Conservation (phyloP, 495 filamentous ascomycete genomes). For the Aspergillus coremiiformis region DNA sequence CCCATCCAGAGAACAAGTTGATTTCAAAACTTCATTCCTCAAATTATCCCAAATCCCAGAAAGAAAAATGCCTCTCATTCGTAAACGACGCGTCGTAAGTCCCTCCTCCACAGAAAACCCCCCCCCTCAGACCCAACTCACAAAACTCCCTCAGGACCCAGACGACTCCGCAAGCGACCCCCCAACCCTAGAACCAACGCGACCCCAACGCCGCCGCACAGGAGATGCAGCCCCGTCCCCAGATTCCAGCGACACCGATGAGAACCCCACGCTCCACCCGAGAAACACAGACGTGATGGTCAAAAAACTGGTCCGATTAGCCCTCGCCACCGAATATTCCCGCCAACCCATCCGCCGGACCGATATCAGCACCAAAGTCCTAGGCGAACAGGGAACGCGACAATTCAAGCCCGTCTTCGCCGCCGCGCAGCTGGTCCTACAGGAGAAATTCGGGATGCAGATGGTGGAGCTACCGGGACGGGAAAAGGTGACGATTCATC, state of each 20-base stretch:
- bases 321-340: slow-evolving; percentile 81
- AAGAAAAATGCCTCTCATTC: slow-evolving; percentile 30
- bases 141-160: slow-evolving; percentile 2
- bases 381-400: slow-evolving; percentile 34
- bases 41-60: slow-evolving; percentile 17
- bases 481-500: slow-evolving; percentile 70
- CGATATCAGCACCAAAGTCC: slow-evolving; percentile 67
- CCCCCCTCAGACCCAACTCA: background rate
- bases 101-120: background rate
- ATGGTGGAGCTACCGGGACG: slow-evolving; percentile 69
- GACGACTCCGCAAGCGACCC: too few species aligned
- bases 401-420: slow-evolving; percentile 66
- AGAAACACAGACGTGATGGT: slow-evolving; percentile 57
- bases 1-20: too few species aligned
- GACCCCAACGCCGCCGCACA: slow-evolving; percentile 14
- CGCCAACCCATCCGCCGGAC: slow-evolving; percentile 65
- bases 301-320: slow-evolving; percentile 88
- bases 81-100: slow-evolving; percentile 36
- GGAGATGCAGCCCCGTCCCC: slow-evolving; percentile 2
- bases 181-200: background rate
- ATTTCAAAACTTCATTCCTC: slow-evolving; percentile 10
- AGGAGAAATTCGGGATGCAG: slow-evolving; percentile 72
- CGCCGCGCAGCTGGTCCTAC: slow-evolving; percentile 56
- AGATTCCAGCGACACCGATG: slow-evolving; percentile 16
- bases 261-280: slow-evolving; percentile 22